Conservation (phyloP, 306 rosid genomes). For the Fagus sylvatica region DNA sequence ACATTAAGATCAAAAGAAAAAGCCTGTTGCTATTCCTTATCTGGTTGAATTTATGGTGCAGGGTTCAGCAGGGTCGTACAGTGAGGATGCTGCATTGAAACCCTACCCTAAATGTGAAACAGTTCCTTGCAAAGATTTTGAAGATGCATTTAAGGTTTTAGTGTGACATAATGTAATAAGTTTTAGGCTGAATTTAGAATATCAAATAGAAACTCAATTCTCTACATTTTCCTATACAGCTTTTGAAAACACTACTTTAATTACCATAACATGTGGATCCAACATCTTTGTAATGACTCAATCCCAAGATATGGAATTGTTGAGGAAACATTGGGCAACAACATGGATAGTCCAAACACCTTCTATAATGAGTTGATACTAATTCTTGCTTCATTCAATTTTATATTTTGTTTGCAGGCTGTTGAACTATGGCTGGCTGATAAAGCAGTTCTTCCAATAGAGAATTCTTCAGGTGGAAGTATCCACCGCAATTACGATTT, state of each 20-base stretch:
- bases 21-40: constrained; percentile 25
- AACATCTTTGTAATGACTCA: neutral
- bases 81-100: constrained; percentile 73
- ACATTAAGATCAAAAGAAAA: neutral
- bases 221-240: neutral
- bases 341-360: neutral
- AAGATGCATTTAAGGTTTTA: constrained; percentile 68
- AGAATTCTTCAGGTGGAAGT: constrained; percentile 72
- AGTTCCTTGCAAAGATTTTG: constrained; percentile 67
- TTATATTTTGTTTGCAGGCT: constrained; percentile 40
- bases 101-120: constrained; percentile 67
- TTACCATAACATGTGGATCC: neutral
- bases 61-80: constrained; percentile 68
- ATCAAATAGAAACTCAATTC: neutral
- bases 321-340: neutral
- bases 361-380: constrained; percentile 4
- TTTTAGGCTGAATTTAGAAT: neutral
- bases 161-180: neutral
- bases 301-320: neutral
- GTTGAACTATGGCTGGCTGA: constrained; percentile 74
- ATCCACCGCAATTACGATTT: constrained; percentile 78
- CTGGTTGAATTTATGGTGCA: constrained; percentile 39
- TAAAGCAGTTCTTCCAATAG: constrained; percentile 69
- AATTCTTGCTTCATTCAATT: constrained; percentile 2
- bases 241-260: neutral